A percentile compares a stretch with the other conserved stretches of the same genome.
Evolutionary conservation across 768 basidiomycete genomes (phyloP).

Genomic region (Pisolithus albus): DNA sequence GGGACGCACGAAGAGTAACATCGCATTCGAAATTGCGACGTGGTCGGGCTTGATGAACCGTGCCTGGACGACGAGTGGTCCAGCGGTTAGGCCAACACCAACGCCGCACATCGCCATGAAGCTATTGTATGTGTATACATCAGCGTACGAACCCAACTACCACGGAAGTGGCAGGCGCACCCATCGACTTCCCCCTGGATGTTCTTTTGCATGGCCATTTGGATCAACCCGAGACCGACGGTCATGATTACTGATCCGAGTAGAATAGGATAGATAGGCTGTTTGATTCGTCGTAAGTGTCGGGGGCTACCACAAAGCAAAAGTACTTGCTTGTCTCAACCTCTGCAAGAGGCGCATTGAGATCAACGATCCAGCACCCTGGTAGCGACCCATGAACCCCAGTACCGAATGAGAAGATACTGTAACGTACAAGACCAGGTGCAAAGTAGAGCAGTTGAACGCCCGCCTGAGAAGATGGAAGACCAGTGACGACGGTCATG

Average conservation of each 20-base stretch:
- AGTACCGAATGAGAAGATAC: background rate
- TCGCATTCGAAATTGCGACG: constrained; percentile 37
- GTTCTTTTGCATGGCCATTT: constrained; percentile 34
- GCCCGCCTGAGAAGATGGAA: constrained; percentile 35
- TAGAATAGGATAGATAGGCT: constrained; percentile 39
- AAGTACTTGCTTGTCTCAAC: constrained; percentile 30
- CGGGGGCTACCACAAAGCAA: background rate
- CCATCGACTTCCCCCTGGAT: constrained; percentile 30
- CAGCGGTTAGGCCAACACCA: constrained; percentile 36
- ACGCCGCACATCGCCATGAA: constrained; percentile 41
- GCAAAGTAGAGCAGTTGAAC: constrained; percentile 47
- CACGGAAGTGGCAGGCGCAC: constrained; percentile 14
- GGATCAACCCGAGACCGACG: constrained; percentile 37
- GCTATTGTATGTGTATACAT: constrained; percentile 11
- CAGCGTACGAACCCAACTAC: background rate
- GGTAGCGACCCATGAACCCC: background rate
- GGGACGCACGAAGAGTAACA: constrained; percentile 39
- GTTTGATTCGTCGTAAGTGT: background rate
- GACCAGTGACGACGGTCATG: constrained; percentile 39
- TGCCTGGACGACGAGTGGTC: constrained; percentile 37
- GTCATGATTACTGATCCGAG: constrained; percentile 32
- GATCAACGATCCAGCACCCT: constrained; percentile 35
- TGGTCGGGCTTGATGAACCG: constrained; percentile 39
- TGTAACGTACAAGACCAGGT: constrained; percentile 37
- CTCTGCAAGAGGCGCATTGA: constrained; percentile 30